These are phyloP conservation scores for Entelexis sorbosivorans DNA, from an alignment of 1,139 yeast species.

Conservation along the genomic window DNA sequence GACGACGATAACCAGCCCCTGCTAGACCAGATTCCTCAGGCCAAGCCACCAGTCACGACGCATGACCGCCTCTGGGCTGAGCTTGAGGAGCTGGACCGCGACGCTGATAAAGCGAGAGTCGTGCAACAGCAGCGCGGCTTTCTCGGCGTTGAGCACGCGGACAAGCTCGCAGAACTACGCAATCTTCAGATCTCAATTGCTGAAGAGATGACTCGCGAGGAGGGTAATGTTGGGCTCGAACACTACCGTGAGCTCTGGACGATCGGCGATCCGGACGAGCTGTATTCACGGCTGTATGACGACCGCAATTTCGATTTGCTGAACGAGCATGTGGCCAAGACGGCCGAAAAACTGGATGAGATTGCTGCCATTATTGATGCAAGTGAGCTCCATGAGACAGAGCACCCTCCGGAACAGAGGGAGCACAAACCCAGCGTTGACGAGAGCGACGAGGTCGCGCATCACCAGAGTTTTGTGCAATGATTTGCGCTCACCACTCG, in stretches of 20 bases:
- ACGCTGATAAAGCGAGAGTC: conserved; percentile 51
- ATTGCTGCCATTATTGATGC: conserved; percentile 36
- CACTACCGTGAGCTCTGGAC: conserved; percentile 24
- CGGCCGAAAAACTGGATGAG: conserved; percentile 35
- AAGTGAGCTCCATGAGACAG: conserved; percentile 13
- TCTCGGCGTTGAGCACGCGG: conserved; percentile 51
- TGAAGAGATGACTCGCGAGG: conserved; percentile 39
- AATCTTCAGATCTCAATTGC: conserved; percentile 51
- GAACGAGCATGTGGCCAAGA: conserved; percentile 34
- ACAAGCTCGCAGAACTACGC: conserved; percentile 47
- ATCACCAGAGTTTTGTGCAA: background rate
- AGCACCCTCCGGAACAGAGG: background rate
- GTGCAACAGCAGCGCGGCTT: conserved; percentile 45
- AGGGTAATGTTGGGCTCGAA: conserved; percentile 24
- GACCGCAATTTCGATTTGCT: conserved; percentile 37
- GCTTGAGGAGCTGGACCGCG: conserved; percentile 77
- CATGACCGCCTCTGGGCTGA: conserved; percentile 82
- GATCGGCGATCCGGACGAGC: conserved; percentile 22
- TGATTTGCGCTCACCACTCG: background rate
- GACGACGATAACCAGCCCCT: conserved; percentile 3
- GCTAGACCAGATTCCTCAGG: conserved; percentile 27
- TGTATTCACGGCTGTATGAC: conserved; percentile 34
- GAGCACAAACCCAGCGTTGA: background rate
- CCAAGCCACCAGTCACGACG: conserved; percentile 28
- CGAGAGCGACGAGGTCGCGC: background rate